phyloP scores from a whole-genome alignment of 2,329 filamentous ascomycete genomes.

The Dothidotthia symphoricarpi region DNA sequence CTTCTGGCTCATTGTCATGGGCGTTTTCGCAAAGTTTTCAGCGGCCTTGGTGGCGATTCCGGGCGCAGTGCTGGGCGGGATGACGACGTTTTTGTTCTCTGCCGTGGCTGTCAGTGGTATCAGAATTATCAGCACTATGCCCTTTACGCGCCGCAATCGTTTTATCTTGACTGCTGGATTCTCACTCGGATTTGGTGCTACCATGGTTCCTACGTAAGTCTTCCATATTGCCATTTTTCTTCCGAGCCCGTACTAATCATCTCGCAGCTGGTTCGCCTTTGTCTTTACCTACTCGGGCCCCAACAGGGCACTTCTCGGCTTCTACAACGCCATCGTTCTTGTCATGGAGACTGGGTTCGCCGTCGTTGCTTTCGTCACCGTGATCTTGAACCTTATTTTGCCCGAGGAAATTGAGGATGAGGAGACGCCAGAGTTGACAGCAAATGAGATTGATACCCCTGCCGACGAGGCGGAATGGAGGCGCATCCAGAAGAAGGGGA shows the following conservation, averaged over 20 bases:
- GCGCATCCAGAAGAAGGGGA: slow-evolving; percentile 28
- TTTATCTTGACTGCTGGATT: slow-evolving; percentile 78
- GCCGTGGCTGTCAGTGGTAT: slow-evolving; percentile 76
- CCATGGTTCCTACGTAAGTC: slow-evolving; percentile 45
- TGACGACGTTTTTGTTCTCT: slow-evolving; percentile 74
- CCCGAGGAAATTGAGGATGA: slow-evolving; percentile 73
- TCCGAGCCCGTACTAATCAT: slow-evolving; percentile 2
- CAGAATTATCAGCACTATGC: slow-evolving; percentile 68
- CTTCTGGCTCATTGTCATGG: slow-evolving; percentile 76
- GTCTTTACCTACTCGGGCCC: slow-evolving; percentile 71
- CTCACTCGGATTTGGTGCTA: slow-evolving; percentile 64
- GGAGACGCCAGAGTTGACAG: slow-evolving; percentile 45
- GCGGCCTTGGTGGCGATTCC: slow-evolving; percentile 77
- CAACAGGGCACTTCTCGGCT: slow-evolving; percentile 67
- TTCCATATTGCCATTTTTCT: background rate
- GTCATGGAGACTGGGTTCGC: slow-evolving; percentile 61
- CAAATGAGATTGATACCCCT: slow-evolving; percentile 40
- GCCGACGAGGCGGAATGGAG: slow-evolving; percentile 46
- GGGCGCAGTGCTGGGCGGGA: slow-evolving; percentile 48
- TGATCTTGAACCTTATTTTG: slow-evolving; percentile 71
- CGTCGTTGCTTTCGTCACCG: slow-evolving; percentile 68
- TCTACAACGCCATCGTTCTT: slow-evolving; percentile 64
- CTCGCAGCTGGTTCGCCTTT: slow-evolving; percentile 64
- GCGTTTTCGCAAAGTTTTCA: slow-evolving; percentile 79
- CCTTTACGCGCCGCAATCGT: slow-evolving; percentile 75